These are phyloP conservation scores for Halteria grandinella DNA, from an alignment of 73 alveolate genomes.

Conservation along the genomic window DNA sequence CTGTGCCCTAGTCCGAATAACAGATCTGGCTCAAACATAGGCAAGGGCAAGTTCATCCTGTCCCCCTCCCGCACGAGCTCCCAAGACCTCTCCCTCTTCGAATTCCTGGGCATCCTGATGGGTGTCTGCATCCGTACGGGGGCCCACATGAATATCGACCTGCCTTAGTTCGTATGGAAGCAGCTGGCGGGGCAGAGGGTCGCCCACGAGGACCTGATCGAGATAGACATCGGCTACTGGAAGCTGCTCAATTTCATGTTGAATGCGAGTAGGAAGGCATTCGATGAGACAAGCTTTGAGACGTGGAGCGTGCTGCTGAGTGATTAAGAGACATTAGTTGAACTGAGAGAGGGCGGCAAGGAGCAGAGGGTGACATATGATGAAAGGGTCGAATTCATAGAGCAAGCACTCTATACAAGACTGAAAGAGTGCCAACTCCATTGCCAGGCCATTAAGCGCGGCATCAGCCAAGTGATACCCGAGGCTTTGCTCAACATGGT, in stretches of 20 bases:
- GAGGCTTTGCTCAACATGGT: conserved; percentile 88
- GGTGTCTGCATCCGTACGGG: conserved; percentile 98
- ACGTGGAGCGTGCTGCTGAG: conserved; percentile 77
- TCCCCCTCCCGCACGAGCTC: conserved; percentile 82
- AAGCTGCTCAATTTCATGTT: conserved; percentile 81
- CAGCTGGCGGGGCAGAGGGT: conserved; percentile 90
- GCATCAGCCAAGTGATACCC: conserved; percentile 93
- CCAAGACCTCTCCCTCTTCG: conserved; percentile 85
- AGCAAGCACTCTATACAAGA: conserved; percentile 78
- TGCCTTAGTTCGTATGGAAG: conserved; percentile 95
- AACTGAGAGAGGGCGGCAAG: conserved; percentile 77
- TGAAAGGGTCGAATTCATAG: conserved; percentile 85
- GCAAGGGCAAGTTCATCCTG: conserved; percentile 88
- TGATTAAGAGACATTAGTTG: conserved; percentile 79
- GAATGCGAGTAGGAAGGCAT: conserved; percentile 61
- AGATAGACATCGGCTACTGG: conserved; percentile 91
- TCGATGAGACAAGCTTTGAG: conserved; percentile 81
- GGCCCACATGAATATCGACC: conserved; percentile 93
- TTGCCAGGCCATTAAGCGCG: conserved; percentile 87
- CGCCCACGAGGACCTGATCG: conserved; percentile 88
- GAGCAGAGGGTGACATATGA: conserved; percentile 81
- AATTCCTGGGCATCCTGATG: conserved; percentile 97
- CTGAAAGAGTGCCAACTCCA: conserved; percentile 88
- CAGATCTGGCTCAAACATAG: conserved; percentile 82
- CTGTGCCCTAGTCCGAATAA: conserved; percentile 91